Conservation (phyloP, 1,284 basidiomycete genomes). For the Taiwanofungus camphoratus region DNA sequence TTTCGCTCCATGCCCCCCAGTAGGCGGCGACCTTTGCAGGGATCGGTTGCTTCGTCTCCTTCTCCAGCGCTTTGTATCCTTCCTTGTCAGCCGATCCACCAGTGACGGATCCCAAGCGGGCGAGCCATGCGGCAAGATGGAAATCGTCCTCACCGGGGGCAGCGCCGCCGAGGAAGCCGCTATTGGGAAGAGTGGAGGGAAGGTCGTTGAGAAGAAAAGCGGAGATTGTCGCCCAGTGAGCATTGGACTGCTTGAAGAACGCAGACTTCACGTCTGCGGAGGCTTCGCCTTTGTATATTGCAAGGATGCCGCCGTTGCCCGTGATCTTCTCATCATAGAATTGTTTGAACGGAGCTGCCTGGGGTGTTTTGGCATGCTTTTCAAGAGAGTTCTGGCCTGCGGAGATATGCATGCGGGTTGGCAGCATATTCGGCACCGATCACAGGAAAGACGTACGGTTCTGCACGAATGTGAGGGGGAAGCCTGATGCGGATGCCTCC, state of each 20-base stretch:
- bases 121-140: slow-evolving; percentile 48
- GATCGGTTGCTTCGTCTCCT: slow-evolving; percentile 34
- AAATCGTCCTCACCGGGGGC: slow-evolving; percentile 49
- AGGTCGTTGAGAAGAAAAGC: slow-evolving; percentile 38
- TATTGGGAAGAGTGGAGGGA: slow-evolving; percentile 34
- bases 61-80: slow-evolving; percentile 33
- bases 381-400: slow-evolving; percentile 39
- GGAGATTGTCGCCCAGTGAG: slow-evolving; percentile 36
- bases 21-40: slow-evolving; percentile 37
- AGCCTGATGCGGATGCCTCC: slow-evolving; percentile 35
- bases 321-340: slow-evolving; percentile 50
- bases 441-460: slow-evolving; percentile 33
- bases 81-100: slow-evolving; percentile 33
- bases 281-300: slow-evolving; percentile 37
- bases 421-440: neutral
- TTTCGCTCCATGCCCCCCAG: slow-evolving; percentile 44
- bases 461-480: slow-evolving; percentile 35
- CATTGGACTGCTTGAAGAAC: slow-evolving; percentile 37
- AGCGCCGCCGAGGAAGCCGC: slow-evolving; percentile 43
- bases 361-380: slow-evolving; percentile 34
- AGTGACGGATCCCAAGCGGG: slow-evolving; percentile 35
- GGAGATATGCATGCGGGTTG: neutral
- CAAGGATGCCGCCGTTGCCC: slow-evolving; percentile 41
- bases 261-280: slow-evolving; percentile 30
- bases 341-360: slow-evolving; percentile 39